phyloP scores from a whole-genome alignment of 2,329 filamentous ascomycete genomes.

The Aotearoamyces nothofagi region DNA sequence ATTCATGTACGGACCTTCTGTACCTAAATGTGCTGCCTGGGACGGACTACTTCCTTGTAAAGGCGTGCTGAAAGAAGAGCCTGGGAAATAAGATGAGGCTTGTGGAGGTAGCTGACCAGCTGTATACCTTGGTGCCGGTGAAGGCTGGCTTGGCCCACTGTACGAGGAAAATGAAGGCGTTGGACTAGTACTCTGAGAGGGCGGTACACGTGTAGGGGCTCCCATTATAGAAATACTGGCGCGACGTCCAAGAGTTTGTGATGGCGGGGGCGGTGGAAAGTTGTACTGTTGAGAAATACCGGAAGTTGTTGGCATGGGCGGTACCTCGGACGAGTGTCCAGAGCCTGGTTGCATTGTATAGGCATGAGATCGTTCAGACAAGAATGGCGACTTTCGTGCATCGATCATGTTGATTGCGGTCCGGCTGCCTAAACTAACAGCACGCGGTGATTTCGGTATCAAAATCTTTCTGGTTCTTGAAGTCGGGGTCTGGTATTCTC shows the following conservation, averaged over 20 bases:
- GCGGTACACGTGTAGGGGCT: slow-evolving; percentile 22
- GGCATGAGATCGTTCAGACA: slow-evolving; percentile 24
- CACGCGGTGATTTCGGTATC: slow-evolving; percentile 42
- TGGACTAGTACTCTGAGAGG: slow-evolving; percentile 26
- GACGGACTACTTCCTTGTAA: slow-evolving; percentile 15
- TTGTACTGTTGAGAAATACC: slow-evolving; percentile 1
- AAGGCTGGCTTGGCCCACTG: slow-evolving; percentile 24
- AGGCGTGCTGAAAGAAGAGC: slow-evolving; percentile 13
- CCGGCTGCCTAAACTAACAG: slow-evolving; percentile 31
- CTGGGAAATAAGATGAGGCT: slow-evolving; percentile 14
- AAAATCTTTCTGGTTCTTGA: slow-evolving; percentile 31
- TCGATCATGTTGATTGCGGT: slow-evolving; percentile 29
- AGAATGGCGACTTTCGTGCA: slow-evolving; percentile 31
- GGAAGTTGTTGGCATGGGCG: slow-evolving; percentile 24
- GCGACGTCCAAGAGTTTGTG: slow-evolving; percentile 18
- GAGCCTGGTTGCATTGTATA: slow-evolving; percentile 26
- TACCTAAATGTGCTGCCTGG: slow-evolving; percentile 9
- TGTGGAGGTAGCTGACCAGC: slow-evolving; percentile 10
- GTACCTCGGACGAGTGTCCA: slow-evolving; percentile 22
- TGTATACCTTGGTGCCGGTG: slow-evolving; percentile 17
- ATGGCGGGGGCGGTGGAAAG: slow-evolving; percentile 24
- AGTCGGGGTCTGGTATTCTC: slow-evolving; percentile 14
- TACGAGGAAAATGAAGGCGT: slow-evolving; percentile 31
- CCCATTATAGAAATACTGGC: slow-evolving; percentile 20
- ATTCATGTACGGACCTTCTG: slow-evolving; percentile 20